These are phyloP conservation scores for Pichia ethanolica DNA, from an alignment of 805 yeast species.

Conservation along the genomic window DNA sequence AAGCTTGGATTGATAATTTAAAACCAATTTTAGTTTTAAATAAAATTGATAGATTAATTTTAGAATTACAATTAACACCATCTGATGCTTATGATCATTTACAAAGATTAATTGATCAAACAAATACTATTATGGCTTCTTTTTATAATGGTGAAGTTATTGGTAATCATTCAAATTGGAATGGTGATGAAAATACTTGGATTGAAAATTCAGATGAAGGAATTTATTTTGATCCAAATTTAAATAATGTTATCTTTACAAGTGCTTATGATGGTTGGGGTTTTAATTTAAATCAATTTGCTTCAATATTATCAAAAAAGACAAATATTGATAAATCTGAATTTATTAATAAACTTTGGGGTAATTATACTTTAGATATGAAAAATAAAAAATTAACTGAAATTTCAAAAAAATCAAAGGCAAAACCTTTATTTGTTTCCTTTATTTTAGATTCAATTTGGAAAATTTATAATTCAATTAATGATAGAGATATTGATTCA, in stretches of 20 bases:
- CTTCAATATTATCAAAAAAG: conserved; percentile 76
- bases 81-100: conserved; percentile 80
- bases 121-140: conserved; percentile 89
- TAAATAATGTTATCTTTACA: conserved; percentile 85
- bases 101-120: conserved; percentile 77
- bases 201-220: conserved; percentile 75
- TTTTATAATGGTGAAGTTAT: conserved; percentile 89
- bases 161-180: conserved; percentile 74
- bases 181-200: conserved; percentile 40
- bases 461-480: conserved; percentile 75
- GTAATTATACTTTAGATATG: conserved; percentile 84
- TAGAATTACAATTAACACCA: conserved; percentile 77
- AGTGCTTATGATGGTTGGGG: conserved; percentile 98
- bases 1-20: conserved; percentile 89
- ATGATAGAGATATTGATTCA: conserved; percentile 60
- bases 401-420: conserved; percentile 47
- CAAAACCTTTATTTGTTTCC: conserved; percentile 81
- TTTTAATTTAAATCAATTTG: conserved; percentile 79
- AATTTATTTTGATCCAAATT: conserved; percentile 78
- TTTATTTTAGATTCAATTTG: conserved; percentile 85
- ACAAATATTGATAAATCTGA: conserved; percentile 76
- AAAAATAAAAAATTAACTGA: conserved; percentile 78
- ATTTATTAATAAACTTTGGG: conserved; percentile 88
- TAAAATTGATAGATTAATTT: conserved; percentile 80
- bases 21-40: conserved; percentile 84